A percentile compares a stretch with the other conserved stretches of the same genome.
Conservation (phyloP, 2,329 filamentous ascomycete genomes). For the Sordariomycetes sp. region DNA sequence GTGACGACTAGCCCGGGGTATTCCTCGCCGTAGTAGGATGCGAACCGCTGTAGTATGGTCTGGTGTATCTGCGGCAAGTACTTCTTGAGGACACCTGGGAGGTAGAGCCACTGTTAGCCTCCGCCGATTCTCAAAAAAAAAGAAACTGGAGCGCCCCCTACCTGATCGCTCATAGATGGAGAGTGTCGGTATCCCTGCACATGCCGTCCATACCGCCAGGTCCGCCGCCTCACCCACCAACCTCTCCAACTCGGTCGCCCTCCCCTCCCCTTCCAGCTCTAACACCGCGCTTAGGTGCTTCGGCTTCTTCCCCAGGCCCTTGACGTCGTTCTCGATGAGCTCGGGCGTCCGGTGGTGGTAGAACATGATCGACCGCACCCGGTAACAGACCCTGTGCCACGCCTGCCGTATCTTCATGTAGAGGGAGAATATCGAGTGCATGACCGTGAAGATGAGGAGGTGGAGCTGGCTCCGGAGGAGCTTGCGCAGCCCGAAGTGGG, state of each 20-base stretch:
- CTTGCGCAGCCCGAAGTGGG: conserved; percentile 45
- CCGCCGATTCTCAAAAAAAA: neutral
- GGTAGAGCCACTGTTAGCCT: neutral
- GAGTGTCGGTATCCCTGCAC: conserved; percentile 75
- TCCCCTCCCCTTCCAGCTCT: conserved; percentile 58
- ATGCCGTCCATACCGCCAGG: conserved; percentile 85
- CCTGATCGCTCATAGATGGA: conserved; percentile 90
- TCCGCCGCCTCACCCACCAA: conserved; percentile 87
- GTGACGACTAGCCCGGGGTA: conserved; percentile 57
- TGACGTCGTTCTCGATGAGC: conserved; percentile 80
- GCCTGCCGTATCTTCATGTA: conserved; percentile 74
- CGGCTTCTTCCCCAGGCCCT: conserved; percentile 61
- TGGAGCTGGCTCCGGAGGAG: conserved; percentile 55
- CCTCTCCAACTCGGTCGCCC: conserved; percentile 64
- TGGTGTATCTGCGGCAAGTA: conserved; percentile 80
- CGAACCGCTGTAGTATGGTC: conserved; percentile 67
- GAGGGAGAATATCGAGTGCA: conserved; percentile 78
- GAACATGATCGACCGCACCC: conserved; percentile 71
- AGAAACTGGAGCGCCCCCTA: conserved; percentile 26
- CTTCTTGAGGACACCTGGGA: conserved; percentile 84
- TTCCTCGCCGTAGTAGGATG: conserved; percentile 73
- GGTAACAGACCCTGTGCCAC: conserved; percentile 69
- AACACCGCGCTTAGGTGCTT: conserved; percentile 83
- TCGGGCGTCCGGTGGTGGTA: conserved; percentile 95
- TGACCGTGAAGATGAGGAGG: conserved; percentile 53